Conservation (phyloP, 345 rosid species). For the Citrus trifoliata region DNA sequence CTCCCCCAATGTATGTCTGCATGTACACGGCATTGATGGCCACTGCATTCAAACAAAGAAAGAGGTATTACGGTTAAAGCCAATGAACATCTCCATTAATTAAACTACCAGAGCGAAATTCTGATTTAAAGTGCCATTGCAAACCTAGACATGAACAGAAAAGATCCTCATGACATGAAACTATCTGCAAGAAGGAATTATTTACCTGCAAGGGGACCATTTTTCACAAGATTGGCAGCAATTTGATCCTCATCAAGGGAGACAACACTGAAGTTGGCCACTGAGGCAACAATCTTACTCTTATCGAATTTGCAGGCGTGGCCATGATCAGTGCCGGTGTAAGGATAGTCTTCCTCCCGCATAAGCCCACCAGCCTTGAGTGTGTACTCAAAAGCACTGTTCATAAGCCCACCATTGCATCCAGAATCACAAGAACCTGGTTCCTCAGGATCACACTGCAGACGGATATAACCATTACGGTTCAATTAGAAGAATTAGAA, state of each 20-base stretch:
- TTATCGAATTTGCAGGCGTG: slow-evolving; percentile 71
- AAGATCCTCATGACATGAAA: not conserved
- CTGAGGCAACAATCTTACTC: slow-evolving; percentile 72
- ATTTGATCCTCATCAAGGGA: slow-evolving; percentile 88
- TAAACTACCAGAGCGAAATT: not conserved
- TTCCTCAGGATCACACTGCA: slow-evolving; percentile 93
- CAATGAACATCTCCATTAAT: not conserved
- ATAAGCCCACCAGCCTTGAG: slow-evolving; percentile 90
- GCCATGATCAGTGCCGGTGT: slow-evolving; percentile 64
- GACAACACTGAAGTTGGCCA: slow-evolving; percentile 84
- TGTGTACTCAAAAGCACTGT: slow-evolving; percentile 81
- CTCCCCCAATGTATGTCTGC: slow-evolving; percentile 93
- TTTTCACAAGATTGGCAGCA: slow-evolving; percentile 87
- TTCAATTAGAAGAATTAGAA: not conserved
- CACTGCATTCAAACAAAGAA: slow-evolving; percentile 39
- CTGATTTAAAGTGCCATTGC: not conserved
- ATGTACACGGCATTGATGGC: slow-evolving; percentile 85
- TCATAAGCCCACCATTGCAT: slow-evolving; percentile 92
- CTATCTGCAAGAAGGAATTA: not conserved
- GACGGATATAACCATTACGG: not conserved
- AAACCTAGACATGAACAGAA: not conserved
- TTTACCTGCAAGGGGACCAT: slow-evolving; percentile 88
- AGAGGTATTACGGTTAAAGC: not conserved
- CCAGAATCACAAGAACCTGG: slow-evolving; percentile 80
- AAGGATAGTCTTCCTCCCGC: slow-evolving; percentile 89